Evolutionary conservation across 2,329 filamentous ascomycete species (phyloP).

Genomic region (Ascochyta rabiei): DNA sequence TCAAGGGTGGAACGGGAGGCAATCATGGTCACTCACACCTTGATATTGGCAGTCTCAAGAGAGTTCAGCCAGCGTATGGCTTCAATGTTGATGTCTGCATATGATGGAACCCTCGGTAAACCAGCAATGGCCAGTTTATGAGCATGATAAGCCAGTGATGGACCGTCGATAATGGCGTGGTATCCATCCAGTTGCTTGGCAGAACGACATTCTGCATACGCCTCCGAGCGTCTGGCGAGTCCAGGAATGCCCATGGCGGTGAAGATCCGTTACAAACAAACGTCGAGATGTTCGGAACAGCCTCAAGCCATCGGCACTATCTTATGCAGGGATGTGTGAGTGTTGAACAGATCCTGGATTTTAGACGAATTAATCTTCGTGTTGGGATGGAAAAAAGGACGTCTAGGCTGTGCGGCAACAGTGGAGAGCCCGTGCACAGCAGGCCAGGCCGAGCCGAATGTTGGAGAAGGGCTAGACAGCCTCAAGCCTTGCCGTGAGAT

Average conservation of each 20-base stretch:
- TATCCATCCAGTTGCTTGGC: slow-evolving; percentile 32
- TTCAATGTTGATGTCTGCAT: slow-evolving; percentile 65
- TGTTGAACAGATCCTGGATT: slow-evolving; percentile 11
- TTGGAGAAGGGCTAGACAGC: slow-evolving; percentile 14
- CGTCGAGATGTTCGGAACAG: slow-evolving; percentile 1
- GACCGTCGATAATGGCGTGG: slow-evolving; percentile 71
- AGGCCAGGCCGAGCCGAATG: slow-evolving; percentile 16
- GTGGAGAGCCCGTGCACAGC: slow-evolving; percentile 13
- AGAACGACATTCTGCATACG: slow-evolving; percentile 36
- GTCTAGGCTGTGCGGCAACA: slow-evolving; percentile 16
- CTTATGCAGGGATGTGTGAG: slow-evolving; percentile 9
- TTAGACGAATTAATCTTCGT: slow-evolving; percentile 16
- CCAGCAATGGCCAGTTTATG: slow-evolving; percentile 56
- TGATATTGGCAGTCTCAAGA: slow-evolving; percentile 61
- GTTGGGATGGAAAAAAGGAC: slow-evolving; percentile 19
- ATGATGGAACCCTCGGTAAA: slow-evolving; percentile 48
- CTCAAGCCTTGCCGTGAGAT: slow-evolving; percentile 15
- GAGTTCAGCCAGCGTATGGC: slow-evolving; percentile 64
- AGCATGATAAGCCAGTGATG: slow-evolving; percentile 76
- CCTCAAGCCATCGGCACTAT: slow-evolving; percentile 6
- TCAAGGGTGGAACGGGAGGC: slow-evolving; percentile 8
- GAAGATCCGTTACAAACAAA: slow-evolving; percentile 10
- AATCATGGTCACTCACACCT: slow-evolving; percentile 61
- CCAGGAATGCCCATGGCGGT: slow-evolving; percentile 44
- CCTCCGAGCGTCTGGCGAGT: slow-evolving; percentile 38